phyloP scores from a whole-genome alignment of 345 rosid genomes.

The Luvunga scandens region DNA sequence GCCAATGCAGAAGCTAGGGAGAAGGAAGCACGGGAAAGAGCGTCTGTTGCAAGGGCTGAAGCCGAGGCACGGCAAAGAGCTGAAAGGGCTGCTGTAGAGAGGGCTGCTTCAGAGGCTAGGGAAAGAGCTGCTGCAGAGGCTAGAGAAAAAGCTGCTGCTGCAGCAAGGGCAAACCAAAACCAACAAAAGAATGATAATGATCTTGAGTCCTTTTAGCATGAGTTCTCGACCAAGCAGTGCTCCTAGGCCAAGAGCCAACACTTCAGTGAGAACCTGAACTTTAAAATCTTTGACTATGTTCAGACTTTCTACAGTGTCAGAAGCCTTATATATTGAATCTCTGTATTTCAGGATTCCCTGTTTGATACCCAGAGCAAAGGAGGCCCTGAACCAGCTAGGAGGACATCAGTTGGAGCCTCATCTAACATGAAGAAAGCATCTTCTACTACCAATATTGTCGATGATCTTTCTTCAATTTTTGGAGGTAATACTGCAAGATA shows the following conservation, averaged over 20 bases:
- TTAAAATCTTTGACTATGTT: slow-evolving; percentile 10
- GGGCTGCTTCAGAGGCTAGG: slow-evolving; percentile 76
- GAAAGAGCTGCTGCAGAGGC: slow-evolving; percentile 68
- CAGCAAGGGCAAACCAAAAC: slow-evolving; percentile 61
- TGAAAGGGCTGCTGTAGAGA: slow-evolving; percentile 84
- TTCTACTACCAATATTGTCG: slow-evolving; percentile 69
- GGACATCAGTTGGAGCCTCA: slow-evolving; percentile 50
- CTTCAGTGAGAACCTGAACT: slow-evolving; percentile 47
- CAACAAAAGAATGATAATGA: slow-evolving; percentile 69
- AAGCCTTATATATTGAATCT: slow-evolving; percentile 19
- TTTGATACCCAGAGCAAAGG: slow-evolving; percentile 66
- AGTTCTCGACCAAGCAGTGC: slow-evolving; percentile 80
- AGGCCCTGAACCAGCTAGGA: slow-evolving; percentile 63
- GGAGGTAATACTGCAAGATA: slow-evolving; percentile 51
- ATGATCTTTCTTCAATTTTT: slow-evolving; percentile 84
- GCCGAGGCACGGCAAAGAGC: slow-evolving; percentile 54
- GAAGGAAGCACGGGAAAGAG: slow-evolving; percentile 41
- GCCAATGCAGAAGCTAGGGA: slow-evolving; percentile 61
- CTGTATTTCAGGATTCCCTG: slow-evolving; percentile 62
- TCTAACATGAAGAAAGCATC: slow-evolving; percentile 76
- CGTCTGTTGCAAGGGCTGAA: slow-evolving; percentile 35
- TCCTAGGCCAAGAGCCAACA: slow-evolving; percentile 74
- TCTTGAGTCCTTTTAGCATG: slow-evolving; percentile 77
- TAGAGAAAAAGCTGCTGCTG: slow-evolving; percentile 62
- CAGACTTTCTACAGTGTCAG: neutral